Base-by-base conservation (phyloP, 345 rosid species). In the Crucihimalaya himalaica region DNA sequence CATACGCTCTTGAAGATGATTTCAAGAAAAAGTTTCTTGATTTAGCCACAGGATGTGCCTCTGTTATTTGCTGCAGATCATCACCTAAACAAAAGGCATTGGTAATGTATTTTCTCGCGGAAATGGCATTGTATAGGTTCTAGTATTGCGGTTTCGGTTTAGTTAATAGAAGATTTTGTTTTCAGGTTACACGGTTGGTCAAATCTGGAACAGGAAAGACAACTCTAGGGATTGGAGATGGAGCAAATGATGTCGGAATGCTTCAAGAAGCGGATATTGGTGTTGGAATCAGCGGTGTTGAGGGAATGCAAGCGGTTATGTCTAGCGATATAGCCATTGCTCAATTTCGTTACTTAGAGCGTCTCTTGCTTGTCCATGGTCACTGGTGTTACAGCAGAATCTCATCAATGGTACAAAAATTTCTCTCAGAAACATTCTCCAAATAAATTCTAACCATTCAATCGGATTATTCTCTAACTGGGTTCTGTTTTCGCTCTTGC, bases 231-330 rank as follows among this genome's bases (percentile, higher is more conserved):
- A 84, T 95, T 46, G 99, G 99, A 31, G 99, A 95, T 81, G 97
- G 99, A 20, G 99, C 97, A 48, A 95, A 95, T 46, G 99, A 94
- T 79, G 99, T 95, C 0, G 99, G 99, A 28, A 95, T 95, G 99
- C 99, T 95, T 71, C 99, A 95, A 85, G 99, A 95, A 83, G 97
- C 97, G 1, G 97, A 95, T 68, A 95, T 95, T 0, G 97, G 99
- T 23, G 82, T 92, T 25, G 97, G 99, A 70, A 95, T 95, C 79
- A 95, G 99, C 39, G 99, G 97, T 7, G 88, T 88, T 52, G 99
- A 95, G 66, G 99, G 99, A 68, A 95, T 95, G 99, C 99, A 95
- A 96, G 99, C 99, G 11, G 99, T 92, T 70, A 95, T 95, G 99
- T 91, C 99, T 55, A 93, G 98, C 55, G 98, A 93, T 62, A 86